A percentile compares a stretch with the other conserved stretches of the same genome.
Evolutionary conservation across 345 rosid species (phyloP).

Genomic region (Dipteronia dyeriana): DNA sequence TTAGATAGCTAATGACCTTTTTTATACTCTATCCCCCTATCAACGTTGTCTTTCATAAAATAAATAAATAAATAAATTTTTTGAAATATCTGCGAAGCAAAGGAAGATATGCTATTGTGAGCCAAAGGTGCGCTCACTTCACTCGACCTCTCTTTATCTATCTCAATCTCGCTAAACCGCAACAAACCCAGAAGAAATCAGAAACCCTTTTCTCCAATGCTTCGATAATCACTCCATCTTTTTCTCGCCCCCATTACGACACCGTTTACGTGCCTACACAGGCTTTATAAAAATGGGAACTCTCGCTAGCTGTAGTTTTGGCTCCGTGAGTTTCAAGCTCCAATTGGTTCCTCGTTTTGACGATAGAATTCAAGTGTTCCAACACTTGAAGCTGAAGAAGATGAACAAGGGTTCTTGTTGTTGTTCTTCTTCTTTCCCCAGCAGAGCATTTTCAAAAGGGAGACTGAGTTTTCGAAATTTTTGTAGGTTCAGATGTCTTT

Average conservation of each 20-base stretch:
- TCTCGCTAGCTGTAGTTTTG: conserved; percentile 56
- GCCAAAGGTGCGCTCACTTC: neutral
- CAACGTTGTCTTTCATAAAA: too few relatives aligned
- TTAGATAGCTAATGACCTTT: too few relatives aligned
- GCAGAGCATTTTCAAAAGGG: conserved; percentile 24
- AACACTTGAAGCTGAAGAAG: conserved; percentile 19
- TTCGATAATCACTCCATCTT: neutral
- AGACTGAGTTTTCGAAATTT: conserved; percentile 24
- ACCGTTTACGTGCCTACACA: neutral
- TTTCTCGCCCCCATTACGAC: neutral
- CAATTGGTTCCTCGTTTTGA: conserved; percentile 27
- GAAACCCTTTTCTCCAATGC: neutral
- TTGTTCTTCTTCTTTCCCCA: conserved; percentile 20
- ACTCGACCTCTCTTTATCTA: too few relatives aligned
- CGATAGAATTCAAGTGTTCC: conserved; percentile 22
- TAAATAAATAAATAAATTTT: too few relatives aligned
- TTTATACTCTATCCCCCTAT: too few relatives aligned
- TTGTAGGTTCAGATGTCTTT: conserved; percentile 41
- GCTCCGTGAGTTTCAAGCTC: conserved; percentile 37
- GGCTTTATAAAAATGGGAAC: conserved; percentile 50
- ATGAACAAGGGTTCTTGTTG: conserved; percentile 21
- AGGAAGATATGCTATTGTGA: neutral
- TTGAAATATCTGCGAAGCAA: neutral
- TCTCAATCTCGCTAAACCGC: neutral
- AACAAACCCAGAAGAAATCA: neutral